Conservation (phyloP, 164 flowering plant genomes). For the Tinospora cordifolia region DNA sequence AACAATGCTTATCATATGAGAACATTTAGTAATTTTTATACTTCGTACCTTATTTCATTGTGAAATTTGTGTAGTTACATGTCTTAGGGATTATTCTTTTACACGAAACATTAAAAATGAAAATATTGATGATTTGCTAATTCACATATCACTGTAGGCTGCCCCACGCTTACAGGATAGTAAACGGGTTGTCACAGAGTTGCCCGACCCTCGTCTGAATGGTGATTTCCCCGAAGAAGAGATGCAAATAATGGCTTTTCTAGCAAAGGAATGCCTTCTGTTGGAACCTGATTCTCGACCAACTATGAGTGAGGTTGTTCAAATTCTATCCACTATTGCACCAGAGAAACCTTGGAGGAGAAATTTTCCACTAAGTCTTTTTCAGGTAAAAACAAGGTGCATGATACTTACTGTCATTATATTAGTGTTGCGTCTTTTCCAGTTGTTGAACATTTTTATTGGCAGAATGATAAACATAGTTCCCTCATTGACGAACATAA, state of each 20-base stretch:
- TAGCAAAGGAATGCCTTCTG: slow-evolving; percentile 87
- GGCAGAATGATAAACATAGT: neutral
- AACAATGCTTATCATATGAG: neutral
- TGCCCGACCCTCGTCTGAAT: slow-evolving; percentile 72
- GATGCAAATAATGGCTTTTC: slow-evolving; percentile 84
- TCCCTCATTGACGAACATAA: neutral
- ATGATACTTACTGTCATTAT: neutral
- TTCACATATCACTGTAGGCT: slow-evolving; percentile 45
- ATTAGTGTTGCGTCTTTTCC: neutral
- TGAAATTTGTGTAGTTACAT: neutral
- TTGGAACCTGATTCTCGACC: slow-evolving; percentile 91
- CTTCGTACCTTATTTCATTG: neutral
- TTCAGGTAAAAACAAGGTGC: slow-evolving; percentile 43
- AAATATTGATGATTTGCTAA: neutral
- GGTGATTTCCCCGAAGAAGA: slow-evolving; percentile 76
- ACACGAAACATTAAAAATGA: neutral
- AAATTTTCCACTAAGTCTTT: slow-evolving; percentile 36
- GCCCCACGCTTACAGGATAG: slow-evolving; percentile 65
- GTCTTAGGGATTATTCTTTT: neutral
- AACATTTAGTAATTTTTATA: neutral
- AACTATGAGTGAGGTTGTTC: slow-evolving; percentile 91
- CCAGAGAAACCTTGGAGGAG: slow-evolving; percentile 56
- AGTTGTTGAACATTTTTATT: neutral
- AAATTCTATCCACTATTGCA: slow-evolving; percentile 76
- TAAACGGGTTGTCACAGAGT: slow-evolving; percentile 51